These are phyloP conservation scores for Hippophae tibetana DNA, from an alignment of 306 rosid genomes.

Conservation along the genomic window DNA sequence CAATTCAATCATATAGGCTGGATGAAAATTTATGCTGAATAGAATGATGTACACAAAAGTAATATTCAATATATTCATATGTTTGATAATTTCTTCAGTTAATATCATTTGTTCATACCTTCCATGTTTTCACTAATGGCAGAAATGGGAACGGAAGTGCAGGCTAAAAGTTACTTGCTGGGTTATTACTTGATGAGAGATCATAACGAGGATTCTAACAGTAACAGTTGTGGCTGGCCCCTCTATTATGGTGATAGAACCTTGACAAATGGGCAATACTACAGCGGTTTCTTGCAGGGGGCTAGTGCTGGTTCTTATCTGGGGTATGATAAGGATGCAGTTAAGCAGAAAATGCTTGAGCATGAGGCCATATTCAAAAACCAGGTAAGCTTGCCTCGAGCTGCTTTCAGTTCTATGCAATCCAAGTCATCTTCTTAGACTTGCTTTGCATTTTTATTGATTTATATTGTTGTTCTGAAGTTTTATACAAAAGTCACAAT, in stretches of 20 bases:
- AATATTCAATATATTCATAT: constrained; percentile 17
- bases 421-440: constrained; percentile 1
- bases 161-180: constrained; percentile 23
- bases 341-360: constrained; percentile 56
- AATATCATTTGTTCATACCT: constrained; percentile 11
- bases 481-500: not conserved
- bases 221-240: constrained; percentile 40
- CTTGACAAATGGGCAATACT: constrained; percentile 13
- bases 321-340: constrained; percentile 32
- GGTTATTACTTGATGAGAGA: constrained; percentile 25
- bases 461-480: not conserved
- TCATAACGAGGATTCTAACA: constrained; percentile 26
- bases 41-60: not conserved
- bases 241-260: constrained; percentile 19
- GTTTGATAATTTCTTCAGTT: constrained; percentile 10
- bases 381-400: constrained; percentile 38
- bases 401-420: not conserved
- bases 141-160: constrained; percentile 39
- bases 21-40: constrained; percentile 1
- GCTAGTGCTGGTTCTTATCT: constrained; percentile 21
- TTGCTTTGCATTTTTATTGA: not conserved
- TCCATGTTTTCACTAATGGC: constrained; percentile 14
- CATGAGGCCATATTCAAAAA: constrained; percentile 54
- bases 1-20: not conserved
- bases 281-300: constrained; percentile 19